Base-by-base conservation (phyloP, 495 filamentous ascomycete species). In the Xylaria castorea region DNA sequence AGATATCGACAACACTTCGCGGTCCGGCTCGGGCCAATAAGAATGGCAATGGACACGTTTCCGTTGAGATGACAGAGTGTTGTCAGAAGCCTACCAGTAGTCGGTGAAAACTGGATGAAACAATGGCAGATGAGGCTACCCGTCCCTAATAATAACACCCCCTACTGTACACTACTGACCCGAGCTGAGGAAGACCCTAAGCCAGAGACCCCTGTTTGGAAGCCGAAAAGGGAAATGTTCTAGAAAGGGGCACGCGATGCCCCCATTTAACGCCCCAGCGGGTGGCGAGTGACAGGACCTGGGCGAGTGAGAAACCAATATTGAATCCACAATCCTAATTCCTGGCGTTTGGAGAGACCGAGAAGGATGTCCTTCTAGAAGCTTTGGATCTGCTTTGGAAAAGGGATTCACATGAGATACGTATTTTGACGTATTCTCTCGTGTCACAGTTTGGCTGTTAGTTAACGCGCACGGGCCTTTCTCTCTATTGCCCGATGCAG, bases 191-290 rank as follows among this genome's bases (percentile, higher is more conserved):
- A 66, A 36, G 46, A 68, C 50, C 66, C 22, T 40, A 36, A 22
- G 18, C 34, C 36, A 36, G 50, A 6, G 61, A 32, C 11, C 48
- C 66, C 44, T 36, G 57, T 42, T 32, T 25, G 1, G 9, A 46
- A 20, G 44, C 69, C 60, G 27, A 65, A 71, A 71, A 50, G 40
- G 69, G 69, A 71, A 71, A 71, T 57, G 48, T 65, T 71, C 69
- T 57, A 65, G 69, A 71, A 71, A 57, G 48, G 48, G 22, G 50
- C 20, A 22, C 11, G 9, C 38, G 22, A 34, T 6, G 58, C 38
- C 8, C n/a, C 34, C 36, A 64, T 44, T 38, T 38, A 44, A 64
- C 61, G 38, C 38, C 61, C 61, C 38, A 36, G 18, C 62, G 25
- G n/a, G 51, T 58, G 51, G 51, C 66, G 51, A 58, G 9, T 57